Evolutionary conservation across 2,329 filamentous ascomycete species (phyloP), one percentile per base, ranked within the genome.

Genomic region (Colletotrichum salicis): DNA sequence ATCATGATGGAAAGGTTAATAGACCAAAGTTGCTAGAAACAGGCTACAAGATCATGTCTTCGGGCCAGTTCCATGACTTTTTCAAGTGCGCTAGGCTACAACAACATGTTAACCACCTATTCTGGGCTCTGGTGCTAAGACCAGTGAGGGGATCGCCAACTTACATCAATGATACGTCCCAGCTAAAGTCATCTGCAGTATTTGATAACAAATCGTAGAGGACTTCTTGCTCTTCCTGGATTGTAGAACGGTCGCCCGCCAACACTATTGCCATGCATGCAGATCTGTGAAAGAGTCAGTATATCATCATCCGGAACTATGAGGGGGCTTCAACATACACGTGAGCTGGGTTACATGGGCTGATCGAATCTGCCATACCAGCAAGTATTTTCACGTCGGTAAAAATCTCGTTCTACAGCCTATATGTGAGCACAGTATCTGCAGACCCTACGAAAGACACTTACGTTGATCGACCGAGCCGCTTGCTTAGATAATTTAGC

Each of bases 181-280:
- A 70, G 12, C 27, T 5, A 3, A 31, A 66, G 3, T 22, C 11
- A 13, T 37, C 62, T 3, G 61, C 78, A 12, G 80, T 81, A 15
- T 76, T 78, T 8, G 75, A 70, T 29, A 84, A 73, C 5, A 84
- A 73, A 3, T 78, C 74, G 6, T 82, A 75, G 1, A 84, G 72
- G 4, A 80, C 81, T 55, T 82, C 77, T 62, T 84, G 83, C 57
- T 84, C 83, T 10, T 71, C 71, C 5, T 74, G 72, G 5, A 79
- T 76, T 1, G 74, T 77, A 63, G 84, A 84, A 31, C 80, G 78
- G 64, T 84, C 82, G 2, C 83, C 83, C 2, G 75, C 78, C 76
- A 79, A 76, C 0, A 76, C 76, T 0, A 79, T 79, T 1, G 77
- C 77, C 1, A 79, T 74, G 13, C 74, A 77, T 5, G 76, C 77